Evolutionary conservation across 2,329 filamentous ascomycete species (phyloP), one percentile per base, ranked within the genome.

Genomic region (Penicillium sp.): DNA sequence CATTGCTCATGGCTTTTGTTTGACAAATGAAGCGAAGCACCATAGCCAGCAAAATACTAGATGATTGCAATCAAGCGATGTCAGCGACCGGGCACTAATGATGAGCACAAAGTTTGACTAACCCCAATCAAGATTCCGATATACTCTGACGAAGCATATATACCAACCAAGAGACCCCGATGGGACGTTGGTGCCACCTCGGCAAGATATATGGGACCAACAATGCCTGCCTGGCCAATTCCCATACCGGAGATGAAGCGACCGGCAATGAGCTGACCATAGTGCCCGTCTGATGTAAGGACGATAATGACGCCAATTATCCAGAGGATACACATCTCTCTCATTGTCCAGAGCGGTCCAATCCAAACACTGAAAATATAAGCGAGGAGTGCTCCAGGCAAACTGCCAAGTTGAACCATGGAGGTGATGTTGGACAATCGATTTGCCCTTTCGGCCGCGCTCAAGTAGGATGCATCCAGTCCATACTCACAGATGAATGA

Each of bases 301-400:
- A 55, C 50, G 24, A 55, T 31, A 0, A 44, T 26, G 9, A 46
- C 45, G 10, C 53, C 53, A 13, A 55, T 16, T 13, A 55, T 55
- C 53, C 53, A 55, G 5, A 55, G 27, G 9, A 50, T 6, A 6
- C 53, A 55, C n/a, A 55, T 19, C 10, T 55, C 45, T 26, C 53
- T 39, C 19, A 48, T 55, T 2, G 53, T 44, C 53, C 53, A 55
- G 8, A 55, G 29, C 9, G 39, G 47, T 8, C 53, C 53, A 24
- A 55, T 55, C 13, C 47, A 48, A 11, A 46, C 26, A 24, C 53
- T 45, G 26, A 44, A 43, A 16, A 55, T 29, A 21, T 50, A 55
- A 6, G 47, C 53, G 14, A 48, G 37, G 8, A 48, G 6, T 16
- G 26, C 46, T 8, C 46, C 46, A 3, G 46, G 46, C 24, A 48